Evolutionary conservation across 179 eudicot genomes (phyloP), one percentile per base, ranked within the genome.

Genomic region (Pouteria campechiana): DNA sequence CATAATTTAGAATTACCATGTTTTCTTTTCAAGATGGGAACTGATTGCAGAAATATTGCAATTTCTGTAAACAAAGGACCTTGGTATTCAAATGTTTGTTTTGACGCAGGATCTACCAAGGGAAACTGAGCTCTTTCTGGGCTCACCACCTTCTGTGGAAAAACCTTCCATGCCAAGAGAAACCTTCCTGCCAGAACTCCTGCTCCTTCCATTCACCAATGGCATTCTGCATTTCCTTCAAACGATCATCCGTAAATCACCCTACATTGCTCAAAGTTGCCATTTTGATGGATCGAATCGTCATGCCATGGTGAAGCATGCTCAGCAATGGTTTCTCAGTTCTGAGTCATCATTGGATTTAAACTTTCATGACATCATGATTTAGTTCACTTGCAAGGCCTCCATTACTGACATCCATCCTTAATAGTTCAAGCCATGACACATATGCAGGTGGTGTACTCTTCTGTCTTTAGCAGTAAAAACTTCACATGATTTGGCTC

Each of bases 281-380:
- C 62, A 67, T 60, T 71, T 72, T 37, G 75, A 59, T 75, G 68
- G 55, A 57, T 68, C 76, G 67, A 66, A 64, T 83, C 83, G 55
- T 70, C 87, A 72, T 78, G 82, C 76, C 74, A 75, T 81, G 80
- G 68, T 48, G 93, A 84, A 89, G 82, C 76, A 70, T 89, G 71
- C 72, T 50, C 68, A 55, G 61, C 80, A 57, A 63, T 80, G 78
- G 68, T 72, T 29, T 54, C 58, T 48, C 62, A 68, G 79, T 63
- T 20, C 54, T 70, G 69, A 70, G 40, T n/a, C n/a, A 45, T 52
- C 62, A 51, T 71, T 75, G 84, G 81, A 45, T 66, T 74, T 76
- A 62, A 55, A 56, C 58, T 58, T 60, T 66, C 70, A 56, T 49
- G 59, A 47, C 59, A 44, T 58, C 88, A 63, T 68, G 66, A 62